Evolutionary conservation across 2,329 filamentous ascomycete genomes (phyloP).

Genomic region (Penicillium brevicompactum): DNA sequence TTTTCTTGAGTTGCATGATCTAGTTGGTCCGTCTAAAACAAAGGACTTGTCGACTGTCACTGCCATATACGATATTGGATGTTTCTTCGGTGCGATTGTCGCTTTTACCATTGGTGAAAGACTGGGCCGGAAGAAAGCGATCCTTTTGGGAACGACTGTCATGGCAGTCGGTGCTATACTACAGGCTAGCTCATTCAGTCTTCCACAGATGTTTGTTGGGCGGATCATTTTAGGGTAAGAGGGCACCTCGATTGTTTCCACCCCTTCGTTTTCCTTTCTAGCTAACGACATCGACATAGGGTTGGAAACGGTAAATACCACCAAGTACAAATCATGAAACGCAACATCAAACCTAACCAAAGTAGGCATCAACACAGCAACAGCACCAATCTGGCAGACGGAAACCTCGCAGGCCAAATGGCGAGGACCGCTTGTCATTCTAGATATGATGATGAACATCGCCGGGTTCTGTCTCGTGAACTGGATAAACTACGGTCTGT

Average conservation of each 20-base stretch:
- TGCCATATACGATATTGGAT: constrained; percentile 62
- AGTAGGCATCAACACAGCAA: constrained; percentile 50
- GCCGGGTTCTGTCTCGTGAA: constrained; percentile 53
- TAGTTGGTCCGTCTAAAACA: constrained; percentile 40
- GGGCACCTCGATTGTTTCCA: constrained; percentile 19
- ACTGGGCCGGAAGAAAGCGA: constrained; percentile 51
- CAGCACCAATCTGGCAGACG: constrained; percentile 53
- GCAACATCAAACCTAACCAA: background rate
- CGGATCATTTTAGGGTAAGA: constrained; percentile 24
- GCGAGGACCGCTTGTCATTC: constrained; percentile 48
- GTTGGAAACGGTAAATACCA: constrained; percentile 1
- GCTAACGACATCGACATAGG: background rate
- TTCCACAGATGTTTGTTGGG: constrained; percentile 52
- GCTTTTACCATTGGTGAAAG: constrained; percentile 53
- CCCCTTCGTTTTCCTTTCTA: background rate
- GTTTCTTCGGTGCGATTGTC: constrained; percentile 57
- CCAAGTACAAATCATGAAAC: no score
- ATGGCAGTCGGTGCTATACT: constrained; percentile 51
- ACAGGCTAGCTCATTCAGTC: constrained; percentile 47
- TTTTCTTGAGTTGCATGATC: constrained; percentile 52
- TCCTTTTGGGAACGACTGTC: constrained; percentile 48
- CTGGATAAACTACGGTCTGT: constrained; percentile 54
- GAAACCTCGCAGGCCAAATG: constrained; percentile 49
- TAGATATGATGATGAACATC: constrained; percentile 53
- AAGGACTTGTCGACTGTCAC: constrained; percentile 51